These are phyloP conservation scores for Datura wrightii DNA, from an alignment of 257 asterid genomes.

Conservation along the genomic window DNA sequence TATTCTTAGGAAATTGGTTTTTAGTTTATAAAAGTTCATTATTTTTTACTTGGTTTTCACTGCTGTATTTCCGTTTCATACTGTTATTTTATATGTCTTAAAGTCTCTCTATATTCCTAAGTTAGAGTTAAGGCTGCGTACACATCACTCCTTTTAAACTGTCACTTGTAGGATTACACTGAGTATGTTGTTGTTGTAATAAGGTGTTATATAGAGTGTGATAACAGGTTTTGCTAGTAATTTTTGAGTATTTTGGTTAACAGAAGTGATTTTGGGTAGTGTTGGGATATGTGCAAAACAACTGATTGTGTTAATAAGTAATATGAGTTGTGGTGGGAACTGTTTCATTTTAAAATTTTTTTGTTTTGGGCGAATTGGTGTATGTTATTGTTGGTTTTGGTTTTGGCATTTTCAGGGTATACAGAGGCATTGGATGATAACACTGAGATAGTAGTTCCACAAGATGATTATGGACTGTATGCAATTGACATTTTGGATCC, in stretches of 20 bases:
- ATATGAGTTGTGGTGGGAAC: neutral
- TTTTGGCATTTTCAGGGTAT: slow-evolving; percentile 59
- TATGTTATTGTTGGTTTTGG: neutral
- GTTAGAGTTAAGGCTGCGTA: too few relatives aligned
- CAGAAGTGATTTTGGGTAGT: neutral
- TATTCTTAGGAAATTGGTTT: neutral
- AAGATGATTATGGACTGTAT: slow-evolving; percentile 94
- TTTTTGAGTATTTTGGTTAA: neutral
- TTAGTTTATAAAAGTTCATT: too few relatives aligned
- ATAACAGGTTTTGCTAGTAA: neutral
- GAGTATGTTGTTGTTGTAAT: neutral
- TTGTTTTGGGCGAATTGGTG: neutral
- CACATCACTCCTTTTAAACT: neutral
- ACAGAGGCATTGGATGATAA: slow-evolving; percentile 76
- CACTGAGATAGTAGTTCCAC: slow-evolving; percentile 77
- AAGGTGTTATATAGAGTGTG: neutral
- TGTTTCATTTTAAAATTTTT: neutral
- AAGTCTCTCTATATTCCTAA: neutral
- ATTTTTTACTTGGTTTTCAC: too few relatives aligned
- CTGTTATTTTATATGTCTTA: neutral
- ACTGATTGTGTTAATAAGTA: neutral
- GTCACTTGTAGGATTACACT: neutral
- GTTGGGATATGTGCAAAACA: neutral
- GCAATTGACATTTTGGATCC: slow-evolving; percentile 98
- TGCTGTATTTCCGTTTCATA: too few relatives aligned